phyloP scores from a whole-genome alignment of 805 yeast species.

The Candida awuae region DNA sequence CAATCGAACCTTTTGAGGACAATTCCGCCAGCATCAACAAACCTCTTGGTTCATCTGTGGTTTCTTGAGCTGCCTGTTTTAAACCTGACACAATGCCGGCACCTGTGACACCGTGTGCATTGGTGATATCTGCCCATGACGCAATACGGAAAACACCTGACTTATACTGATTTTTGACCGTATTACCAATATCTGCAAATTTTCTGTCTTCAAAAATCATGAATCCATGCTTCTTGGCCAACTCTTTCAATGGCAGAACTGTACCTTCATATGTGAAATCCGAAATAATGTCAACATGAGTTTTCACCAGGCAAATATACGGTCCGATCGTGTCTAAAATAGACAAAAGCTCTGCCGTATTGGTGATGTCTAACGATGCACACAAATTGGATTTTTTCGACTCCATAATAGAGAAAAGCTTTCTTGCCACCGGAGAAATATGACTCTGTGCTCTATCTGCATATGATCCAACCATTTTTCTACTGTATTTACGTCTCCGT shows the following conservation, averaged over 20 bases:
- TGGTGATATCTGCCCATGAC: constrained; percentile 93
- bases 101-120: constrained; percentile 97
- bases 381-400: constrained; percentile 80
- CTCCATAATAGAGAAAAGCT: constrained; percentile 68
- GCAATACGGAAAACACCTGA: constrained; percentile 88
- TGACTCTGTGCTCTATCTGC: constrained; percentile 63
- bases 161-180: constrained; percentile 88
- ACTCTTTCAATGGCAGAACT: constrained; percentile 58
- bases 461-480: constrained; percentile 34
- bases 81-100: constrained; percentile 86
- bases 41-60: constrained; percentile 75
- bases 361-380: constrained; percentile 86
- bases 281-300: constrained; percentile 88
- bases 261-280: constrained; percentile 83
- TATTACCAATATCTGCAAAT: constrained; percentile 97
- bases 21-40: constrained; percentile 91
- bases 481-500: not conserved
- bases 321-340: constrained; percentile 84
- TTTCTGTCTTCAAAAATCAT: constrained; percentile 94
- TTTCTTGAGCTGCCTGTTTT: constrained; percentile 68
- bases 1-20: constrained; percentile 88
- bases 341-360: constrained; percentile 64
- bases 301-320: constrained; percentile 81
- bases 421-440: constrained; percentile 69
- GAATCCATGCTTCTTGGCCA: constrained; percentile 78